Conservation (phyloP, 2,329 filamentous ascomycete genomes). For the Tolypocladium amazonense region DNA sequence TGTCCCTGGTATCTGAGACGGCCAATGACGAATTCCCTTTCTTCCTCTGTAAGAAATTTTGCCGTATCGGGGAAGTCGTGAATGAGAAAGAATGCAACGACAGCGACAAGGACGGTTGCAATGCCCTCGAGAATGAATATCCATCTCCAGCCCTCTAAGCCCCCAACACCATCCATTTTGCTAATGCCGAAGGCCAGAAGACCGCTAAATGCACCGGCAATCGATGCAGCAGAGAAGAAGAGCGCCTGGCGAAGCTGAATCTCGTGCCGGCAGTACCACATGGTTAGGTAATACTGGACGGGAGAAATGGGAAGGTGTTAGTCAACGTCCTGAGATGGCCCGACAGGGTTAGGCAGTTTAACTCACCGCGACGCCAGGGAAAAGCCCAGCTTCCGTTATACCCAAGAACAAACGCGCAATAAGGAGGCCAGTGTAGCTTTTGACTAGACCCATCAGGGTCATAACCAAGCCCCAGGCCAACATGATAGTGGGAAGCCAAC, state of each 20-base stretch:
- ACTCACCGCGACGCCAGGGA: conserved; percentile 47
- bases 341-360: no score
- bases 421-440: conserved; percentile 35
- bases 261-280: conserved; percentile 49
- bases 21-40: conserved; percentile 59
- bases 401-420: conserved; percentile 48
- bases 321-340: not conserved
- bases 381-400: conserved; percentile 56
- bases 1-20: conserved; percentile 57
- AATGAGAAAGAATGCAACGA: conserved; percentile 58
- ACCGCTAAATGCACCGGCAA: conserved; percentile 69
- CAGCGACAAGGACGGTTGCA: conserved; percentile 55
- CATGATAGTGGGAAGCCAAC: conserved; percentile 73
- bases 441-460: conserved; percentile 43
- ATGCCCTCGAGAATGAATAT: conserved; percentile 63
- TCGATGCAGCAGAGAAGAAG: conserved; percentile 73
- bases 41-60: conserved; percentile 58
- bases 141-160: conserved; percentile 51
- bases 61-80: conserved; percentile 76
- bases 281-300: conserved; percentile 39
- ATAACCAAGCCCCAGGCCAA: conserved; percentile 41
- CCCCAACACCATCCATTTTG: conserved; percentile 56
- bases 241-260: conserved; percentile 50
- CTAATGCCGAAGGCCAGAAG: conserved; percentile 60
- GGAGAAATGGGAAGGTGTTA: not conserved